These are phyloP conservation scores for Dendrobium officinale DNA, from an alignment of 106 monocot genomes.

Conservation along the genomic window DNA sequence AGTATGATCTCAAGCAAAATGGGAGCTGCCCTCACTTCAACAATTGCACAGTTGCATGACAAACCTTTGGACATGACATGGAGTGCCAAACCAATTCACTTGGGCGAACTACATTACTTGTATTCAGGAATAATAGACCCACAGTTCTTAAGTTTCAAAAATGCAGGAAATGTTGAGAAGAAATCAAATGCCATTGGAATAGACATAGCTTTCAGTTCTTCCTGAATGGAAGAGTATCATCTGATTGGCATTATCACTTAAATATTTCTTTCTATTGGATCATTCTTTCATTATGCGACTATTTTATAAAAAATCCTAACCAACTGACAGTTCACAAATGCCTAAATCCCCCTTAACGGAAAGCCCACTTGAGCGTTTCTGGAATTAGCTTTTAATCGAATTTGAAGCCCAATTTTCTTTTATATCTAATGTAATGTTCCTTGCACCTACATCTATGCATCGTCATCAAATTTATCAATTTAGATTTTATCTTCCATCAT, in stretches of 20 bases:
- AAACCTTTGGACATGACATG: conserved; percentile 4
- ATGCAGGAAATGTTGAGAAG: conserved; percentile 1
- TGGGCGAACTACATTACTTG: conserved; percentile 4
- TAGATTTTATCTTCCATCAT: too few relatives aligned
- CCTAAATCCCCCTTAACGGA: too few relatives aligned
- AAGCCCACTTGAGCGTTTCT: too few relatives aligned
- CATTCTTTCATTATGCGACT: background rate
- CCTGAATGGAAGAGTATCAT: background rate
- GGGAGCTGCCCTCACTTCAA: conserved; percentile 1
- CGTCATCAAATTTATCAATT: too few relatives aligned
- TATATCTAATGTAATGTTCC: too few relatives aligned
- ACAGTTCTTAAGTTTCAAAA: conserved; percentile 18
- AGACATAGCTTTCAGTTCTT: conserved; percentile 14
- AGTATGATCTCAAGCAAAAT: conserved; percentile 2
- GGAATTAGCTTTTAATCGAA: too few relatives aligned
- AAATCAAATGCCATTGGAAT: conserved; percentile 6
- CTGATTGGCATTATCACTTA: too few relatives aligned
- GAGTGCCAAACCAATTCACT: conserved; percentile 13
- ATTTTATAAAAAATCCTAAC: background rate
- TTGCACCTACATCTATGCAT: too few relatives aligned
- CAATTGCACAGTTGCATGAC: background rate
- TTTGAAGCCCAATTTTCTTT: too few relatives aligned
- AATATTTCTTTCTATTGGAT: background rate
- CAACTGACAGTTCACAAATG: background rate
- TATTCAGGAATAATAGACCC: conserved; percentile 3